phyloP scores from a whole-genome alignment of 345 rosid genomes.

The Orychophragmus violaceus region DNA sequence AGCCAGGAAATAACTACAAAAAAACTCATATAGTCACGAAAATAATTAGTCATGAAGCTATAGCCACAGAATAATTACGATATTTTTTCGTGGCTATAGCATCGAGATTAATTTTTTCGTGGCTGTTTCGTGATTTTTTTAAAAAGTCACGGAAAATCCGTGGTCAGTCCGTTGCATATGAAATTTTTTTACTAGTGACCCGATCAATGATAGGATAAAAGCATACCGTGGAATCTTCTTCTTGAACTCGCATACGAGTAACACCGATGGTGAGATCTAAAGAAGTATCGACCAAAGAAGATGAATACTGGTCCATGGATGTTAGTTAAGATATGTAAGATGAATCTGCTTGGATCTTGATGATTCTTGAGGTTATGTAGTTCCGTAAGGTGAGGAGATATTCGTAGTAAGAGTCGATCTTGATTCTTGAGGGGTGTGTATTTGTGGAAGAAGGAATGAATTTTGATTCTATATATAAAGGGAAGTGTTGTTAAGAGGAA shows the following conservation, averaged over 20 bases:
- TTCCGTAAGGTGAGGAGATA: conserved; percentile 19
- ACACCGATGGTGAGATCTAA: conserved; percentile 51
- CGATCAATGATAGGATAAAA: not conserved
- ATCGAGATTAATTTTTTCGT: no score
- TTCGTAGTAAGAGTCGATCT: conserved; percentile 15
- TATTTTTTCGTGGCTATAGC: no score
- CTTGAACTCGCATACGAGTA: conserved; percentile 32
- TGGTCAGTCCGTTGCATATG: no score
- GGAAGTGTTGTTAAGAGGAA: conserved; percentile 31
- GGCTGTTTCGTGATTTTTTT: no score
- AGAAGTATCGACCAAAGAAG: conserved; percentile 47
- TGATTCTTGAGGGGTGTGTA: conserved; percentile 6
- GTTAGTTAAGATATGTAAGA: conserved; percentile 1
- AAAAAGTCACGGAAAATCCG: no score
- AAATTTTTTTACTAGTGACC: no score
- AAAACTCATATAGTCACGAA: no score
- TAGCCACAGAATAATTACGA: no score
- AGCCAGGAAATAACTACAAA: no score
- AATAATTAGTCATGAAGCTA: no score
- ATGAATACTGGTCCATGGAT: conserved; percentile 42
- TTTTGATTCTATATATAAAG: conserved; percentile 21
- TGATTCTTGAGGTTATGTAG: conserved; percentile 16
- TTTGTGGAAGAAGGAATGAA: conserved; percentile 13
- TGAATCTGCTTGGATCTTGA: conserved; percentile 7
- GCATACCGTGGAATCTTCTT: conserved; percentile 38